phyloP scores from a whole-genome alignment of 495 filamentous ascomycete species.

The Talaromyces trachyspermus region DNA sequence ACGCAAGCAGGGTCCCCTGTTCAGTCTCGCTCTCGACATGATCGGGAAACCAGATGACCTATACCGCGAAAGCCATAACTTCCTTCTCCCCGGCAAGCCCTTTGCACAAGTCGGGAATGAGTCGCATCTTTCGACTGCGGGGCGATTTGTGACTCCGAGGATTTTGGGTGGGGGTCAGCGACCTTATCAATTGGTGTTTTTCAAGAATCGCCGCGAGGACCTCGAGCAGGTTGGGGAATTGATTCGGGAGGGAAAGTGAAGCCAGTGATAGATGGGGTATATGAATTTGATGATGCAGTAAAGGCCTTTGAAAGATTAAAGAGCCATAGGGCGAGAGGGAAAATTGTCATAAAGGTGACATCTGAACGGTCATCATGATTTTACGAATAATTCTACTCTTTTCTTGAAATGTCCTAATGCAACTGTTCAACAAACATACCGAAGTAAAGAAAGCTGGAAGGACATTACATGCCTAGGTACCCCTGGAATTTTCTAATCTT shows the following conservation, averaged over 20 bases:
- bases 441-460: too few species aligned
- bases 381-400: too few species aligned
- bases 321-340: conserved; percentile 55
- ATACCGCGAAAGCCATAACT: conserved; percentile 50
- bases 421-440: too few species aligned
- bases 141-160: conserved; percentile 37
- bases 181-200: conserved; percentile 37
- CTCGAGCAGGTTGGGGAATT: conserved; percentile 48
- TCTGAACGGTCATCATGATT: too few species aligned
- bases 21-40: conserved; percentile 55
- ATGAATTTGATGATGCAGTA: conserved; percentile 52
- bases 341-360: conserved; percentile 57
- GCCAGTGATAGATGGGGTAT: conserved; percentile 52
- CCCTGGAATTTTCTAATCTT: too few species aligned
- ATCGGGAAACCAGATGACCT: conserved; percentile 43
- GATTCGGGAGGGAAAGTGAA: conserved; percentile 53
- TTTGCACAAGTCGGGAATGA: conserved; percentile 53
- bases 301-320: conserved; percentile 60
- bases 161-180: conserved; percentile 61
- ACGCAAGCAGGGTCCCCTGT: conserved; percentile 42
- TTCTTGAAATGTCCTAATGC: too few species aligned
- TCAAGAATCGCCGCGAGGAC: conserved; percentile 36
- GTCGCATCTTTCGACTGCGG: conserved; percentile 19
- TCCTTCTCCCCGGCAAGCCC: conserved; percentile 40
- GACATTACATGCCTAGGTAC: too few species aligned